Percentiles rank a stretch among this genome's conserved stretches.
These are phyloP conservation scores for Marchantia polymorpha DNA, from an alignment of 225 moss, liverwort and hornwort species.

Conservation along the genomic window DNA sequence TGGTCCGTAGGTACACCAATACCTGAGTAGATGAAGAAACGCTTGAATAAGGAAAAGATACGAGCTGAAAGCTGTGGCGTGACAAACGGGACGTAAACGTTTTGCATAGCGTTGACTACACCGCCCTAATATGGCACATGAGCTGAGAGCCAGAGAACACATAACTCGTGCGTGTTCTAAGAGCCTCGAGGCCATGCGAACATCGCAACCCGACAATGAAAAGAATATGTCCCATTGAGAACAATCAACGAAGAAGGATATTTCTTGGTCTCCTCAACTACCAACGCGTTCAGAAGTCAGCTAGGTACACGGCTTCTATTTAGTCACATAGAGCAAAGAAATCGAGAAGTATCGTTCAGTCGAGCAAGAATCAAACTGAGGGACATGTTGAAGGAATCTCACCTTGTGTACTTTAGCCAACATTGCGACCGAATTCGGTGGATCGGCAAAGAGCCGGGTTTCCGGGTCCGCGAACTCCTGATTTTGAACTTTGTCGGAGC, in stretches of 20 bases:
- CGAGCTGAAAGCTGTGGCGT: neutral
- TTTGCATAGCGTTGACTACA: neutral
- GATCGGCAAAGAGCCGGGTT: conserved; percentile 45
- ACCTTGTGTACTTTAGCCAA: conserved; percentile 55
- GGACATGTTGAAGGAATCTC: neutral
- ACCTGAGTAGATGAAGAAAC: conserved; percentile 18
- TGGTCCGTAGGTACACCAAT: conserved; percentile 53
- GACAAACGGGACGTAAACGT: neutral
- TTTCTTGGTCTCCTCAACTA: neutral
- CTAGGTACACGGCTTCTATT: neutral
- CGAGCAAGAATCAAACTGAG: neutral
- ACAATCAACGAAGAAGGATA: neutral
- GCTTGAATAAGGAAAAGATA: neutral
- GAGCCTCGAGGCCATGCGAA: too few species aligned
- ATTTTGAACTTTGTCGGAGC: conserved; percentile 56
- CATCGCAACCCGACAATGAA: too few species aligned
- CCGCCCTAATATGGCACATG: neutral
- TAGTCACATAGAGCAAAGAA: neutral
- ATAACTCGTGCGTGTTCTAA: neutral
- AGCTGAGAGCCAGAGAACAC: neutral
- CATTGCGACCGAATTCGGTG: conserved; percentile 51
- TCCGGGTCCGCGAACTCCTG: conserved; percentile 44
- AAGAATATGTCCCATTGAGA: too few species aligned
- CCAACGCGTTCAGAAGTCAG: neutral
- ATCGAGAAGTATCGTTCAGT: neutral